These are phyloP conservation scores for Erodium maritimum DNA, from an alignment of 345 rosid species.

Conservation along the genomic window DNA sequence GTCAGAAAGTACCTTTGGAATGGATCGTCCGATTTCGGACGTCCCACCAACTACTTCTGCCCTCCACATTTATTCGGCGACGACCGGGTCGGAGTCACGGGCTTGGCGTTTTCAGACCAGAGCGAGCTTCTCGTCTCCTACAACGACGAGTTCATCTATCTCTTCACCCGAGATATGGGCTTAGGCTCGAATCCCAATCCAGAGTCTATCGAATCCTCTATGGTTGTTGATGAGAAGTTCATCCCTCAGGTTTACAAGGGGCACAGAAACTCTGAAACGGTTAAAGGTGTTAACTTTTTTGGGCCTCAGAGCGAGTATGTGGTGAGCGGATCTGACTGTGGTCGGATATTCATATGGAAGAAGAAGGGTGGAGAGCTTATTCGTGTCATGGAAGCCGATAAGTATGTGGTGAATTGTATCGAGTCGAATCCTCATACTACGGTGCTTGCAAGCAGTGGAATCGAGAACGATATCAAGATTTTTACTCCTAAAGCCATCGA, in stretches of 20 bases:
- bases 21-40: constrained; percentile 40
- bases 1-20: constrained; percentile 57
- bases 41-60: constrained; percentile 53
- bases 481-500: constrained; percentile 68
- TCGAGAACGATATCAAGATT: constrained; percentile 72
- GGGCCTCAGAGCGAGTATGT: constrained; percentile 89
- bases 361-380: constrained; percentile 65
- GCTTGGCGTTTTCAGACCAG: constrained; percentile 79
- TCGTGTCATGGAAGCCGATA: constrained; percentile 75
- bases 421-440: constrained; percentile 67
- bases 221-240: constrained; percentile 14
- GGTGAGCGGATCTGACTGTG: constrained; percentile 95
- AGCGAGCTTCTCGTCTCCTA: constrained; percentile 88
- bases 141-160: constrained; percentile 62
- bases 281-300: constrained; percentile 75
- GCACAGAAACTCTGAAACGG: constrained; percentile 59
- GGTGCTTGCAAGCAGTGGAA: constrained; percentile 76
- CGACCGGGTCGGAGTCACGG: constrained; percentile 56
- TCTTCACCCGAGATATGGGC: constrained; percentile 67
- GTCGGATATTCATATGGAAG: constrained; percentile 85
- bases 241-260: constrained; percentile 63
- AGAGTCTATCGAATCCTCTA: constrained; percentile 19
- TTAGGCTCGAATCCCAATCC: constrained; percentile 40
- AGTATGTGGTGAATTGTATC: constrained; percentile 66
- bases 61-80: constrained; percentile 62